These are phyloP conservation scores for Coemansia sp. DNA, from an alignment of 192 early-diverging fungal species.

Conservation along the genomic window DNA sequence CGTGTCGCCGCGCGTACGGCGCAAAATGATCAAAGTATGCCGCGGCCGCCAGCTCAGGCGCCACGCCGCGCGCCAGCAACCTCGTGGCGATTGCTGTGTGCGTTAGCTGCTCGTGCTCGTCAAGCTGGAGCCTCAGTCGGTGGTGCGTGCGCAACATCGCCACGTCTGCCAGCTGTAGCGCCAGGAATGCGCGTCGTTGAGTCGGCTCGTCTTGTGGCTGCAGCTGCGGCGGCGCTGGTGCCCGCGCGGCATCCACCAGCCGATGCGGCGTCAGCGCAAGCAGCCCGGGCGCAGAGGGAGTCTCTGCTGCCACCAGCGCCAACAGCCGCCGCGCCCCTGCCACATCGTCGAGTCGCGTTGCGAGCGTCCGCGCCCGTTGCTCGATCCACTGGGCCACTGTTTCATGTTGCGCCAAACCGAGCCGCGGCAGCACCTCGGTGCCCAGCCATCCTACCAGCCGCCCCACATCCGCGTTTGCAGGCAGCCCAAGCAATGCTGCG, in stretches of 20 bases:
- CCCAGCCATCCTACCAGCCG: slow-evolving; percentile 52
- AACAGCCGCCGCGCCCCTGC: slow-evolving; percentile 53
- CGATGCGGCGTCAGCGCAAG: slow-evolving; percentile 32
- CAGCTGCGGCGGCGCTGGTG: background rate
- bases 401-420: slow-evolving; percentile 29
- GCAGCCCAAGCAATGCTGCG: slow-evolving; percentile 53
- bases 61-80: slow-evolving; percentile 61
- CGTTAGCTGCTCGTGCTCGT: slow-evolving; percentile 55
- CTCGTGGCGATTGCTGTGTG: slow-evolving; percentile 54
- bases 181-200: slow-evolving; percentile 29
- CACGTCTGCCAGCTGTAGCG: slow-evolving; percentile 59
- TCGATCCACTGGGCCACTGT: slow-evolving; percentile 57
- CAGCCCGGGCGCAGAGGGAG: background rate
- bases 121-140: slow-evolving; percentile 44
- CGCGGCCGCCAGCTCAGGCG: slow-evolving; percentile 58
- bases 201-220: background rate
- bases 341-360: slow-evolving; percentile 36
- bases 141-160: slow-evolving; percentile 57
- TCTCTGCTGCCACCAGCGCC: slow-evolving; percentile 27
- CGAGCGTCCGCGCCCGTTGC: slow-evolving; percentile 54
- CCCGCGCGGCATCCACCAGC: slow-evolving; percentile 20
- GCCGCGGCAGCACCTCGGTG: slow-evolving; percentile 54
- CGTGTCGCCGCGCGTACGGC: slow-evolving; percentile 58
- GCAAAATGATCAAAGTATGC: slow-evolving; percentile 59
- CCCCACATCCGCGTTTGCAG: slow-evolving; percentile 21